Base-by-base conservation (phyloP, 345 rosid genomes). In the Boechera retrofracta region DNA sequence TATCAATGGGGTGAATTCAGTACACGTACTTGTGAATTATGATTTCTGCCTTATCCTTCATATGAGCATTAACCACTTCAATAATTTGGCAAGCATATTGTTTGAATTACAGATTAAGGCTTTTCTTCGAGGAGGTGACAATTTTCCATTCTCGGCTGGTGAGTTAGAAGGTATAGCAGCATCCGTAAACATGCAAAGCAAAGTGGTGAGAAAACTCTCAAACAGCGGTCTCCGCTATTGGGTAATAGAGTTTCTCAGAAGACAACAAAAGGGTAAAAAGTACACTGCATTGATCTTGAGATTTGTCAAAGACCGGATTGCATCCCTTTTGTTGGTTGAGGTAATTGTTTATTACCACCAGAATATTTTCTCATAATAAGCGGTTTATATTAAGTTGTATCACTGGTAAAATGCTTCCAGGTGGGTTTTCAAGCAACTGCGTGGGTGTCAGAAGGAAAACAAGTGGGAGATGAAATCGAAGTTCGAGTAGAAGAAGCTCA, bases 101-200 rank as follows among this genome's bases (percentile, higher is more conserved):
- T 57, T 57, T 68, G 5, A 32, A 60, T 28, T 67, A 52, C 59
- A 94, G 98, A 85, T 94, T 21, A 91, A 94, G 83, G 97, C 97
- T 47, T 81, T 91, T 81, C 87, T 92, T 57, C 83, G 91, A 78
- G 97, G 92, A 79, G 97, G 94, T 29, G 94, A 90, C 55, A 53
- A 93, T 77, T 89, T 86, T 69, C 98, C 98, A 29, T 87, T 88
- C 78, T 84, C 95, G 58, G 87, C 96, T 73, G 97, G 92, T 79
- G 93, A 90, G 79, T 85, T 94, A 66, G 99, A 94, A 84, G 96
- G 90, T 57, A 86, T 92, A 32, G 95, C 92, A 75, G 89, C 97
- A 52, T 42, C 76, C 6, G 85, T 89, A 51, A 89, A 88, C 75
- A 85, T 90, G 87, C 94, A 89, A 54, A 57, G 77, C 71, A 85